A percentile compares a stretch with the other conserved stretches of the same genome.
These are phyloP conservation scores for Colletotrichum tofieldiae DNA, from an alignment of 2,329 filamentous ascomycete species.

Conservation along the genomic window DNA sequence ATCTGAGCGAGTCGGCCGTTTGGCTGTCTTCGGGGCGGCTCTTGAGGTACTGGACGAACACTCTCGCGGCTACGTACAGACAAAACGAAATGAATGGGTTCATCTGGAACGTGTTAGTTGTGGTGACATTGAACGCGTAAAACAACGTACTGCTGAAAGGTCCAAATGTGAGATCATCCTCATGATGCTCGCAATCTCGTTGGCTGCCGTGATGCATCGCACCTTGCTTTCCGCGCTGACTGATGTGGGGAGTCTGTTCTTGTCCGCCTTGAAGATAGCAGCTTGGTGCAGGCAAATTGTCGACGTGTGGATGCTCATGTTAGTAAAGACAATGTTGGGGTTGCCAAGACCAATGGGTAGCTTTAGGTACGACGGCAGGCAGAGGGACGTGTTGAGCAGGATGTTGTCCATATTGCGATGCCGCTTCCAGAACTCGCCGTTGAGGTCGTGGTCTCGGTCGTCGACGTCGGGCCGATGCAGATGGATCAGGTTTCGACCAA, in stretches of 20 bases:
- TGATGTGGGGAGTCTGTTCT: constrained; percentile 82
- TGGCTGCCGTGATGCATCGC: constrained; percentile 92
- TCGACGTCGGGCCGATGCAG: constrained; percentile 88
- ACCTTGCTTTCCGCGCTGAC: constrained; percentile 93
- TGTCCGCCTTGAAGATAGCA: constrained; percentile 97
- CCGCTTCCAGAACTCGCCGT: constrained; percentile 95
- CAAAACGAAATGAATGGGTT: constrained; percentile 97
- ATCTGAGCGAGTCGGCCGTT: constrained; percentile 86
- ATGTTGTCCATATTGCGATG: constrained; percentile 93
- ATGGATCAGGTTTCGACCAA: constrained; percentile 92
- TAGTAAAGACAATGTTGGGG: constrained; percentile 91
- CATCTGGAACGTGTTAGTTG: constrained; percentile 72
- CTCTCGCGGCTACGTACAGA: constrained; percentile 93
- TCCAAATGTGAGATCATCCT: constrained; percentile 94
- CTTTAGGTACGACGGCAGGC: constrained; percentile 85
- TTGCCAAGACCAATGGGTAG: constrained; percentile 82
- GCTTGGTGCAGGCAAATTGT: constrained; percentile 98
- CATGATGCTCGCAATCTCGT: constrained; percentile 96
- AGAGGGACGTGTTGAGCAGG: constrained; percentile 87
- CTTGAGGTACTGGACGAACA: constrained; percentile 97
- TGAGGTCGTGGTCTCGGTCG: constrained; percentile 88
- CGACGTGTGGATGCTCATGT: constrained; percentile 97
- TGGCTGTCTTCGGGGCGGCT: constrained; percentile 88
- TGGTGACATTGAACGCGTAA: not conserved
- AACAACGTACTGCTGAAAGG: constrained; percentile 78